Evolutionary conservation across 768 basidiomycete genomes (phyloP), one percentile per base, ranked within the genome.

Genomic region (Baorangia bicolor): DNA sequence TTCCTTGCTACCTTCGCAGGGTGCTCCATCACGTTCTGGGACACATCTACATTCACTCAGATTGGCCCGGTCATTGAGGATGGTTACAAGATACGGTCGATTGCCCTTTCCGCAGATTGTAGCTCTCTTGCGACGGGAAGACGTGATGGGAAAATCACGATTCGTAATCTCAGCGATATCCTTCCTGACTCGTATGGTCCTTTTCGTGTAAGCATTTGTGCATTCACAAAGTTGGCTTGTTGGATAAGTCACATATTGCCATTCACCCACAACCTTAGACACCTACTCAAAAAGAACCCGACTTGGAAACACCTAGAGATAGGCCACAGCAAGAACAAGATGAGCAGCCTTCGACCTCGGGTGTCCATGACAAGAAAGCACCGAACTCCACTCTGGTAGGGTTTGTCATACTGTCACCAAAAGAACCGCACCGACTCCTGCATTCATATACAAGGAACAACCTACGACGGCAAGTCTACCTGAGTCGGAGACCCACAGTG

Each of bases 161-260:
- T 56, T 20, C 53, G 28, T 20, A 6, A 33, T 31, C 56, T 56
- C 28, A 6, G 23, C 2, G 11, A 13, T 20, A 31, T 42, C n/a
- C 45, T 56, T 27, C 25, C 44, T 0, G 37, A 73, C 18, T 37
- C 6, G 25, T 49, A 37, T 21, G 44, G 44, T 16, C 44, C 30
- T 9, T 45, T 45, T n/a, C 1, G 9, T 30, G 44, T 31, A 45
- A 30, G 46, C 7, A 13, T 43, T 43, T 11, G 10, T 11, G 16
- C 25, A 27, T 48, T 25, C 18, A 27, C 47, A 11, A 13, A 12
- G 2, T 3, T 18, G 2, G 25, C n/a, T 37, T 37, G 6, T 44
- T 4, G 12, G 16, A 25, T 5, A 9, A 30, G 0, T 13, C 9
- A 14, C 13, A 20, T 12, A 3, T 9, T 4, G 2, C 13, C 27